These are phyloP conservation scores for Aureobasidium sp. DNA, from an alignment of 2,329 filamentous ascomycete genomes.

Conservation along the genomic window DNA sequence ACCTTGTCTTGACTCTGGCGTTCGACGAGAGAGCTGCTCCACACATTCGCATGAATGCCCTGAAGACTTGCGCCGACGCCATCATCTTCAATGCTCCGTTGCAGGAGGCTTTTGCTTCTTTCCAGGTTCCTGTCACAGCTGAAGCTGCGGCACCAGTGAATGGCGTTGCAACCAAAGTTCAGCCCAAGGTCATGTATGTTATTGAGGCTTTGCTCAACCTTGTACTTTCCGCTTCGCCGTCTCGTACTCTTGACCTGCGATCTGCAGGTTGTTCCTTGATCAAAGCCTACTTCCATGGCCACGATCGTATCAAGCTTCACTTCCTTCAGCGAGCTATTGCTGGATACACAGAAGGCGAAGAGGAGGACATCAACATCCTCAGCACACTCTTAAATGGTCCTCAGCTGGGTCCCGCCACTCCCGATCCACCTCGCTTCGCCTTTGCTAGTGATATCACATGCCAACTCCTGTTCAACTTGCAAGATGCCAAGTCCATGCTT, in stretches of 20 bases:
- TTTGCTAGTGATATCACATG: slow-evolving; percentile 83
- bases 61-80: slow-evolving; percentile 79
- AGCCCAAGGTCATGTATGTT: slow-evolving; percentile 56
- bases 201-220: slow-evolving; percentile 89
- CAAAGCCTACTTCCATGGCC: slow-evolving; percentile 83
- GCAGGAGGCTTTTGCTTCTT: slow-evolving; percentile 83
- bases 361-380: slow-evolving; percentile 75
- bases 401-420: slow-evolving; percentile 47
- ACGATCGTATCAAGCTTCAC: slow-evolving; percentile 73
- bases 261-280: slow-evolving; percentile 83
- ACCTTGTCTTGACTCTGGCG: slow-evolving; percentile 72
- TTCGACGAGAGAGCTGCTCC: slow-evolving; percentile 68
- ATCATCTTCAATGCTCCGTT: slow-evolving; percentile 73
- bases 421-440: slow-evolving; percentile 82
- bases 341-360: slow-evolving; percentile 67
- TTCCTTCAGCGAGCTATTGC: slow-evolving; percentile 85
- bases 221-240: slow-evolving; percentile 59
- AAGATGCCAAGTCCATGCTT: slow-evolving; percentile 68
- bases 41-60: slow-evolving; percentile 77
- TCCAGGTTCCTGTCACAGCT: slow-evolving; percentile 55
- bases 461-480: slow-evolving; percentile 75
- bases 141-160: slow-evolving; percentile 37
- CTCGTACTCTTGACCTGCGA: slow-evolving; percentile 68
- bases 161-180: slow-evolving; percentile 44
- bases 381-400: slow-evolving; percentile 69